A percentile compares a stretch with the other conserved stretches of the same genome.
Evolutionary conservation across 768 basidiomycete genomes (phyloP).

Genomic region (Calocybe cyanea): DNA sequence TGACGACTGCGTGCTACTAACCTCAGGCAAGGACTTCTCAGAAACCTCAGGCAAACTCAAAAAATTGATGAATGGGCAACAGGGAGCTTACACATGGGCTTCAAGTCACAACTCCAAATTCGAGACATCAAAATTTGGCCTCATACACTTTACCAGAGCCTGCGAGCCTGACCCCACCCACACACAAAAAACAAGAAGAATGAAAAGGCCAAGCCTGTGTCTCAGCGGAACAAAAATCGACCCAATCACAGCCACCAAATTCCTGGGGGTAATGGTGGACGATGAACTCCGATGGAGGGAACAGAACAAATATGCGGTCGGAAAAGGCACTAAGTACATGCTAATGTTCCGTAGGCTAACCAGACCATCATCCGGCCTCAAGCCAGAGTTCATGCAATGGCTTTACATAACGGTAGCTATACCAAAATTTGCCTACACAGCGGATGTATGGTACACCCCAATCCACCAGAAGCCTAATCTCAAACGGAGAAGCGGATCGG

Average conservation of each 20-base stretch:
- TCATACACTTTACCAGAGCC: slow-evolving; percentile 11
- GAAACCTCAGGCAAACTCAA: background rate
- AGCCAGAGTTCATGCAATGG: slow-evolving; percentile 2
- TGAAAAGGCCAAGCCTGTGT: slow-evolving; percentile 1
- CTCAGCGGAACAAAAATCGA: slow-evolving; percentile 11
- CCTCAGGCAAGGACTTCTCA: background rate
- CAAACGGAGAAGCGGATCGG: slow-evolving; percentile 4
- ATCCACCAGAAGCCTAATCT: background rate
- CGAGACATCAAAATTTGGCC: slow-evolving; percentile 17
- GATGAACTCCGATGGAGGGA: slow-evolving; percentile 13
- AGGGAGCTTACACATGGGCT: slow-evolving; percentile 17
- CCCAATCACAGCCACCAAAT: slow-evolving; percentile 17
- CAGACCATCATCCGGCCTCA: slow-evolving; percentile 10
- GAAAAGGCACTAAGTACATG: slow-evolving; percentile 8
- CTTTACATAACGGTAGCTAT: slow-evolving; percentile 18
- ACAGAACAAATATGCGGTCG: slow-evolving; percentile 11
- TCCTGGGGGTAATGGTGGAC: slow-evolving; percentile 25
- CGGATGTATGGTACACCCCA: slow-evolving; percentile 19
- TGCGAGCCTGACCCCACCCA: background rate
- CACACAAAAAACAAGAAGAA: background rate
- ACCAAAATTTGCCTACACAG: slow-evolving; percentile 18
- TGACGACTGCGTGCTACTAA: slow-evolving; percentile 3
- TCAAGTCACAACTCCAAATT: slow-evolving; percentile 19
- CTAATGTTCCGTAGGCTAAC: slow-evolving; percentile 7
- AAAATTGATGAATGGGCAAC: slow-evolving; percentile 6